These are phyloP conservation scores for Calonectria pseudoreteaudii DNA, from an alignment of 2,329 filamentous ascomycete species.

Conservation along the genomic window DNA sequence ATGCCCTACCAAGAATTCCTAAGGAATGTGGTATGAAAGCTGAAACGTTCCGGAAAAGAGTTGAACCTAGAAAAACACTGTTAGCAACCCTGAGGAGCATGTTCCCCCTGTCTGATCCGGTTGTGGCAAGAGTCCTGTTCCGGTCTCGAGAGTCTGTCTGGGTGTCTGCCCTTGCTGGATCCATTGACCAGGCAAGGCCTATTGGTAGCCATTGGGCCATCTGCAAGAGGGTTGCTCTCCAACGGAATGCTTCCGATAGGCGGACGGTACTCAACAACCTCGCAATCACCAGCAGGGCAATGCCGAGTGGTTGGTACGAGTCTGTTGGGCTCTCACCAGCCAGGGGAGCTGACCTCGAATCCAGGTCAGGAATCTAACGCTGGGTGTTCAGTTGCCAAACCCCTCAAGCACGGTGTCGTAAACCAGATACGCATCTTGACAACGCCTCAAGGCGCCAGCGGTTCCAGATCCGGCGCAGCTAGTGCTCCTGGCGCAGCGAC, in stretches of 20 bases:
- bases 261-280: not conserved
- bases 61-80: slow-evolving; percentile 50
- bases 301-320: not conserved
- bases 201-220: not conserved
- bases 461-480: not conserved
- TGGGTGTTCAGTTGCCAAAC: not conserved
- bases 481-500: not conserved
- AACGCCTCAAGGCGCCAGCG: not conserved
- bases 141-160: not conserved
- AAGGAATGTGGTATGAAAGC: slow-evolving; percentile 55
- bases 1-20: slow-evolving; percentile 53
- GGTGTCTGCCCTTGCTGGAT: not conserved
- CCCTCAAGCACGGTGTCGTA: not conserved
- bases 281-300: not conserved
- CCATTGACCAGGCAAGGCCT: not conserved
- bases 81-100: slow-evolving; percentile 36
- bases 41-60: slow-evolving; percentile 56
- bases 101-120: not conserved
- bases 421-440: not conserved
- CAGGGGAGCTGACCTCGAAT: not conserved
- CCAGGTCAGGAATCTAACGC: not conserved
- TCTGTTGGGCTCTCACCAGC: not conserved
- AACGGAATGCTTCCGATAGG: not conserved
- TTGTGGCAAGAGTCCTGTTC: not conserved
- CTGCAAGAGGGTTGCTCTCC: not conserved